Conservation (phyloP, 768 basidiomycete genomes). For the Coprinellus aureogranulatus region DNA sequence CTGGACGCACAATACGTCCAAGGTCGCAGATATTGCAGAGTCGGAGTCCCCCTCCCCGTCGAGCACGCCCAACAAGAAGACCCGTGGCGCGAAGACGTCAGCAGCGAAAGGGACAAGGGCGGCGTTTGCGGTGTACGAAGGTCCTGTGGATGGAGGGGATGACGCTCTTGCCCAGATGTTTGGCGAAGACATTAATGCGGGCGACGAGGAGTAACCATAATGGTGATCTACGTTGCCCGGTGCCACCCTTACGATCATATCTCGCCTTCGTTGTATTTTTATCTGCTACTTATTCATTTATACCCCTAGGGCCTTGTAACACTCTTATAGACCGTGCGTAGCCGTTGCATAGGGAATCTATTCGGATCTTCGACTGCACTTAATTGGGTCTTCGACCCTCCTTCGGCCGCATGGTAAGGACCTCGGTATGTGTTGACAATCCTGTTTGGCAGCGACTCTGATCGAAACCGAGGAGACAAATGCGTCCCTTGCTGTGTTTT, state of each 20-base stretch:
- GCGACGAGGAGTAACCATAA: constrained; percentile 7
- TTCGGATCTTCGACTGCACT: too few relatives aligned
- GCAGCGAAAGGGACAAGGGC: constrained; percentile 36
- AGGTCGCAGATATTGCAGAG: not conserved
- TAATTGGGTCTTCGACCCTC: too few relatives aligned
- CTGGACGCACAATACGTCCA: constrained; percentile 53
- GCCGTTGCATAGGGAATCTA: too few relatives aligned
- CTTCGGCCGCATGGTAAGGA: too few relatives aligned
- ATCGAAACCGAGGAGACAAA: not conserved
- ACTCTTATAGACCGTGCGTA: too few relatives aligned
- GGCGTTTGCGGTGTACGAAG: constrained; percentile 78
- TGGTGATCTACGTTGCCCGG: not conserved
- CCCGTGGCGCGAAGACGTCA: constrained; percentile 13
- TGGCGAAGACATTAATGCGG: constrained; percentile 39
- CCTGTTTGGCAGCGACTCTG: too few relatives aligned
- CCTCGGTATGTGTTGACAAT: too few relatives aligned
- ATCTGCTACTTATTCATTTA: not conserved
- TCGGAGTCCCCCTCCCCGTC: not conserved
- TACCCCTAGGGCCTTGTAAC: not conserved
- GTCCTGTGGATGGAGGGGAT: constrained; percentile 58
- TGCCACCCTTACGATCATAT: not conserved
- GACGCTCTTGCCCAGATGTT: constrained; percentile 70
- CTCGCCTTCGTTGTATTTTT: not conserved
- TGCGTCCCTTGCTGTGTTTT: not conserved
- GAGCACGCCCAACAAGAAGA: not conserved